Base-by-base conservation (phyloP, 139 green algal species). In the Chlorokybus atmophyticus region DNA sequence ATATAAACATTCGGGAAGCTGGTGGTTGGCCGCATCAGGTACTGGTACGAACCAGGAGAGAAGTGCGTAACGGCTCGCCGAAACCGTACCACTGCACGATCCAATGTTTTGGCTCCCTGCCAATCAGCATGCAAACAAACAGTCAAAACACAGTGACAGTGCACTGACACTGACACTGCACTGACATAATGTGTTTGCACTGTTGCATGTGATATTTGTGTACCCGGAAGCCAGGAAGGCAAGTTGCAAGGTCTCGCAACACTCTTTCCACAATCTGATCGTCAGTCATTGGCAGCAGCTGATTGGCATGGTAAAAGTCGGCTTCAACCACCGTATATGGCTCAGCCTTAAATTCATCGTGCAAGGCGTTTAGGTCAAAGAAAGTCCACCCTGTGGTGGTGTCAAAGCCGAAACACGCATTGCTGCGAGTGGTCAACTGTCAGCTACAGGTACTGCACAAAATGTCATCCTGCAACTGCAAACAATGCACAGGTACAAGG, bases 351-450 rank as follows among this genome's bases (percentile, higher is more conserved):
- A 60, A 74, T 61, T 74, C 66, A 28, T 55, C 63, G 23, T 71
- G 63, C n/a, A 74, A 39, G 17, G 50, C 52, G 52, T 74, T 74
- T 2, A 74, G 62, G 44, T 74, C 57, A 25, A 74, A 74, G 52
- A 74, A 74, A 21, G 66, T 74, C 52, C 59, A 73, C 7, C 62
- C 66, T 17, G 56, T 59, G 38, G 32, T 60, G 29, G 32, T 29
- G 38, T 65, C 59, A 44, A 74, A 67, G 2, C 44, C 53, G 31
- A 71, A 66, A 32, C 59, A 67, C 2, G 71, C 65, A 40, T 73
- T 67, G 59, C 50, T 62, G 4, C n/a, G n/a, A n/a, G n/a, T n/a
- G n/a, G n/a, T n/a, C n/a, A n/a, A n/a, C n/a, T n/a, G n/a, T n/a
- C n/a, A n/a, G n/a, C n/a, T n/a, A n/a, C n/a, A n/a, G n/a, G n/a